Evolutionary conservation across 495 filamentous ascomycete genomes (phyloP).

Genomic region (Penicillium parvum): DNA sequence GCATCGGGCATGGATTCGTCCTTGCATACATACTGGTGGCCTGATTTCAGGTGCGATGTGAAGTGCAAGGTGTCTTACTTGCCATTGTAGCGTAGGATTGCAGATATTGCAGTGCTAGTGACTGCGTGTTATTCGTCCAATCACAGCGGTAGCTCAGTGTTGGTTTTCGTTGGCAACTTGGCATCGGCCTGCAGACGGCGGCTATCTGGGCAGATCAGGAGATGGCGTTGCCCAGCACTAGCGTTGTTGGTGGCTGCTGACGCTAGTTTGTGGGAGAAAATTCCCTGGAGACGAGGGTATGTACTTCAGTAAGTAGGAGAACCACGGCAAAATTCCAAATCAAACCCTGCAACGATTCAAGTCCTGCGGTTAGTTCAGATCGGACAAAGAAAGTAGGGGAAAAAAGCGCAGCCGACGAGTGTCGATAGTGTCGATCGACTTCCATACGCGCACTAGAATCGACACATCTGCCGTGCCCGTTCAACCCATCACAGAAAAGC

Average conservation of each 20-base stretch:
- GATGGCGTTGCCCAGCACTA: constrained; percentile 17
- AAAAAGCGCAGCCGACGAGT: background rate
- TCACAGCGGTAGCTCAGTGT: background rate
- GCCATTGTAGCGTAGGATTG: too few species aligned
- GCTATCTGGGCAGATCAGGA: constrained; percentile 20
- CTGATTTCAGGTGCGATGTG: too few species aligned
- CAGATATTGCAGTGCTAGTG: background rate
- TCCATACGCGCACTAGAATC: background rate
- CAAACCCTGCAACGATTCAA: background rate
- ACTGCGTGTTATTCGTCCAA: constrained; percentile 1
- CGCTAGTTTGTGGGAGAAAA: background rate
- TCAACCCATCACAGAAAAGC: constrained; percentile 9
- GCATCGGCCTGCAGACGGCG: constrained; percentile 18
- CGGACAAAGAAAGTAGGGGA: background rate
- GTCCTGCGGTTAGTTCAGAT: background rate
- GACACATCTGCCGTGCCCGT: background rate
- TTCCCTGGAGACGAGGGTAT: too few species aligned
- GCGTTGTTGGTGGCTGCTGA: constrained; percentile 1
- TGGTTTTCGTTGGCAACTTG: constrained; percentile 1
- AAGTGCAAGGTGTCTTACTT: too few species aligned
- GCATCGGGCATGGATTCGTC: too few species aligned
- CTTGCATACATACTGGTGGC: too few species aligned
- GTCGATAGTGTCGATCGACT: constrained; percentile 1
- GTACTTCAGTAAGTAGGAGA: background rate
- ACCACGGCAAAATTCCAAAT: too few species aligned